A percentile compares a stretch with the other conserved stretches of the same genome.
phyloP scores from a whole-genome alignment of 108 stramenopile genomes.

The Skeletonema tropicum region DNA sequence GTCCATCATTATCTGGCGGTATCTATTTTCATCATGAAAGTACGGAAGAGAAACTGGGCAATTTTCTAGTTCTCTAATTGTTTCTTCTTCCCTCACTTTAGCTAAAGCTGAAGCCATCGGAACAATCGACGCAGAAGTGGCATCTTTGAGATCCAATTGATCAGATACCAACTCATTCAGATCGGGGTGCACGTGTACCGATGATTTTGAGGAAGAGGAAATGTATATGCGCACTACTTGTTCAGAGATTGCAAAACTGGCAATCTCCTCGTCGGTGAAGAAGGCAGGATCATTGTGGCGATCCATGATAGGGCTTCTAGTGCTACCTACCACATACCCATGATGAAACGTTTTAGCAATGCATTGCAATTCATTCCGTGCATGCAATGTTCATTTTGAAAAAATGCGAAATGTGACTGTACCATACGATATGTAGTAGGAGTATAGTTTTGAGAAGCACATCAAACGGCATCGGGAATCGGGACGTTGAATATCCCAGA shows the following conservation, averaged over 20 bases:
- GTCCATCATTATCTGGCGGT: background rate
- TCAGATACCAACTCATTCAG: background rate
- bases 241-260: constrained; percentile 14
- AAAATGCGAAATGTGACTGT: no score
- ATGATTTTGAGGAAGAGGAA: background rate
- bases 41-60: constrained; percentile 11
- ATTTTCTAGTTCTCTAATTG: background rate
- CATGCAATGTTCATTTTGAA: no score
- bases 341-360: no score
- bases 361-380: no score
- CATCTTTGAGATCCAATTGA: background rate
- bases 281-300: constrained; percentile 4
- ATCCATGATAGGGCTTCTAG: constrained; percentile 10
- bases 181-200: background rate
- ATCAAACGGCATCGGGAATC: no score
- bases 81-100: constrained; percentile 8
- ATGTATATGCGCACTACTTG: background rate
- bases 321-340: no score
- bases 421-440: no score
- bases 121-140: background rate
- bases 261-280: constrained; percentile 22
- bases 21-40: constrained; percentile 7
- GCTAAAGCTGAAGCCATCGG: background rate
- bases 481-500: no score
- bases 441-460: no score